Percentiles rank a stretch among this genome's conserved stretches.
These are phyloP conservation scores for Spirogloea muscicola DNA, from an alignment of 139 green algal genomes.

Conservation along the genomic window DNA sequence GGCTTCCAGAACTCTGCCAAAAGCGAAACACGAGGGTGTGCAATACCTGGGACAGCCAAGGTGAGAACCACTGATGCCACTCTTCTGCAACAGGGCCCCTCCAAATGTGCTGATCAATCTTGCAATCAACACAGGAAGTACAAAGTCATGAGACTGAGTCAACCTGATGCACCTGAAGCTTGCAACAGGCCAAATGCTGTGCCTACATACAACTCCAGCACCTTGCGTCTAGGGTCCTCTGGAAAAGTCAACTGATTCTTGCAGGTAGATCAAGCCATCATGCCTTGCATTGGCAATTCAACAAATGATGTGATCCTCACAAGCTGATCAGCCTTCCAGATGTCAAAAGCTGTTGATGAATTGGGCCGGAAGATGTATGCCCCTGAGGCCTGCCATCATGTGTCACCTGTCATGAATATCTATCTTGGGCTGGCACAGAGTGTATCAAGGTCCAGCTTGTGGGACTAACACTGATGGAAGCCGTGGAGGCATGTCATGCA, in stretches of 20 bases:
- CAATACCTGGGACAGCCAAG: conserved; percentile 23
- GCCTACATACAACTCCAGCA: not conserved
- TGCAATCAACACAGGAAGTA: too few relatives aligned
- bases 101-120: too few relatives aligned
- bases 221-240: not conserved
- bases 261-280: too few relatives aligned
- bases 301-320: not conserved
- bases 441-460: not conserved
- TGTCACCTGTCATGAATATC: too few relatives aligned
- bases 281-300: too few relatives aligned
- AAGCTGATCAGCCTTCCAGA: not conserved
- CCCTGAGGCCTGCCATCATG: conserved; percentile 37
- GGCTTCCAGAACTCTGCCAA: too few relatives aligned
- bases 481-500: not conserved
- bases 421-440: too few relatives aligned
- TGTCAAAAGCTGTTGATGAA: not conserved
- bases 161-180: conserved; percentile 7
- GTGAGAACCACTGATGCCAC: conserved; percentile 12
- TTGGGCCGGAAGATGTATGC: conserved; percentile 52
- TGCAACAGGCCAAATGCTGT: not conserved
- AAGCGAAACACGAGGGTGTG: not conserved
- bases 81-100: conserved; percentile 29
- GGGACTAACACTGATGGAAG: not conserved
- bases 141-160: too few relatives aligned
- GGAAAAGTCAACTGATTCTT: conserved; percentile 1